Evolutionary conservation across 768 basidiomycete genomes (phyloP), one percentile per base, ranked within the genome.

Genomic region (Tricholoma hemisulphureum): DNA sequence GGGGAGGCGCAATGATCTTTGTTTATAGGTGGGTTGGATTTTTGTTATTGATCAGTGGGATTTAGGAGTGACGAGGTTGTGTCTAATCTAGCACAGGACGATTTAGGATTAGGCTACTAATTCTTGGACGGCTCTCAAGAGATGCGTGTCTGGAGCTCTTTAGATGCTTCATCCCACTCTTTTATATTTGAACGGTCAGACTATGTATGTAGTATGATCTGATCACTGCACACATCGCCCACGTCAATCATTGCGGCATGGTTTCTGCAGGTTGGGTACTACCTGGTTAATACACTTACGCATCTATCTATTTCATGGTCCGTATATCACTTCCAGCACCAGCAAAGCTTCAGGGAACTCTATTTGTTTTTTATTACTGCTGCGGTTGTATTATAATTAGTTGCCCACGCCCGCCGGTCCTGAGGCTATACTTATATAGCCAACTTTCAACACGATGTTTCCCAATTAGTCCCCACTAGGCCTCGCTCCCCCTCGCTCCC

Each of bases 401-500:
- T n/a, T n/a, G n/a, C n/a, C n/a, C n/a, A n/a, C n/a, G n/a, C n/a
- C n/a, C n/a, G n/a, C n/a, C n/a, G n/a, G n/a, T n/a, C n/a, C n/a
- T n/a, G n/a, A n/a, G n/a, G n/a, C n/a, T n/a, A n/a, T n/a, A n/a
- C n/a, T n/a, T n/a, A n/a, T 24, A 53, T 41, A 26, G 37, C 37
- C 21, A 53, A 28, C 10, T 28, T 53, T 53, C 41, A 26, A 39
- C 53, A 53, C 53, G 8, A 10, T 9, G 24, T 53, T 43, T 53
- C 34, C 43, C 23, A 52, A 3, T 31, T 52, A 21, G 5, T 29
- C 31, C 48, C 23, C 53, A 53, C 35, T 59, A 55, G 59, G 58
- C 50, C 60, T 59, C 63, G 57, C 56, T 55, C 48, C n/a, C 29
- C 9, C 34, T 55, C 26, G 41, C 41, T 51, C n/a, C 51, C 57